A percentile compares a stretch with the other conserved stretches of the same genome.
phyloP scores from a whole-genome alignment of 805 yeast genomes.

The Suhomyces sp. region DNA sequence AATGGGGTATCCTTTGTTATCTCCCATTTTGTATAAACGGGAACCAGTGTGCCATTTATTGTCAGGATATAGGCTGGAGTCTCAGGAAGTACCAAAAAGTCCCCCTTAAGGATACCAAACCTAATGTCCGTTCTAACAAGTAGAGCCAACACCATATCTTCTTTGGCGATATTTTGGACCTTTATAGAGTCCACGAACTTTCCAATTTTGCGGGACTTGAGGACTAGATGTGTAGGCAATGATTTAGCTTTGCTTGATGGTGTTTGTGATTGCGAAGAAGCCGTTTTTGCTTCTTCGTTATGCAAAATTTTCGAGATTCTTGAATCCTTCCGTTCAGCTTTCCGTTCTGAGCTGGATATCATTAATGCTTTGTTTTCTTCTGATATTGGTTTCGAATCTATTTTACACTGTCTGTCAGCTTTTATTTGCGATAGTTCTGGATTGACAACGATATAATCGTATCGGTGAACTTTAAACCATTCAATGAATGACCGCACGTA shows the following conservation, averaged over 20 bases:
- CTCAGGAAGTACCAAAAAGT: constrained; percentile 7
- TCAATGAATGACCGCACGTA: constrained; percentile 5
- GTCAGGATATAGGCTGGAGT: background rate
- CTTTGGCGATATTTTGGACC: background rate
- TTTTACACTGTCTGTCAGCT: no score
- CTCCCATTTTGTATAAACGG: constrained; percentile 9
- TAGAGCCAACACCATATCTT: background rate
- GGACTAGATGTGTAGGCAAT: constrained; percentile 7
- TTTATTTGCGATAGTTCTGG: background rate
- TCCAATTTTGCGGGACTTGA: constrained; percentile 3
- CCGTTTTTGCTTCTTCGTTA: no score
- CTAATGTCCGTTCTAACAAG: constrained; percentile 9
- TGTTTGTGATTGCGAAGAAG: no score
- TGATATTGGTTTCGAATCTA: background rate
- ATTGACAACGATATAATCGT: constrained; percentile 4
- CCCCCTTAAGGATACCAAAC: constrained; percentile 5
- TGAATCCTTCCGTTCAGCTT: no score
- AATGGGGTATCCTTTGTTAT: constrained; percentile 4
- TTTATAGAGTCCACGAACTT: constrained; percentile 10
- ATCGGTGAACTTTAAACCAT: constrained; percentile 11
- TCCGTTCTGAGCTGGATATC: no score
- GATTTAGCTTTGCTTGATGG: no score
- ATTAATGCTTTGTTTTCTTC: background rate
- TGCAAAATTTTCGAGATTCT: no score
- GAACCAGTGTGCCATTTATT: constrained; percentile 1